Conservation (phyloP, 208 protist species). For the Balamuthia mandrillaris region DNA sequence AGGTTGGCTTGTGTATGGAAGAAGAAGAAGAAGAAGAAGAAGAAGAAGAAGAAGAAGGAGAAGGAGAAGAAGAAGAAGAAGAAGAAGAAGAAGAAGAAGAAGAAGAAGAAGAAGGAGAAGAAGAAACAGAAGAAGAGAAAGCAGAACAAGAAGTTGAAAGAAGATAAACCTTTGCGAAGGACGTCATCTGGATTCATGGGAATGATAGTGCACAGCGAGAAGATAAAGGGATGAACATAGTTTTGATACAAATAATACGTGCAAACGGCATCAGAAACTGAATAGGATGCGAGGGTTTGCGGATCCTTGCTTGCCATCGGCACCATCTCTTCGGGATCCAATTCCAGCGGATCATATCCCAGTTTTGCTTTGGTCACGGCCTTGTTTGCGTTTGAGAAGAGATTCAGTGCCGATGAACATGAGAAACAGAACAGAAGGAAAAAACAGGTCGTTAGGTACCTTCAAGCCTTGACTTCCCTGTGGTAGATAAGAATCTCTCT, state of each 20-base stretch:
- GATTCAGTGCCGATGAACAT: too few relatives aligned
- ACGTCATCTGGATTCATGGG: slow-evolving; percentile 98
- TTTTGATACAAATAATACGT: slow-evolving; percentile 99
- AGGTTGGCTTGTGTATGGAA: too few relatives aligned
- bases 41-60: too few relatives aligned
- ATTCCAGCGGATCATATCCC: slow-evolving; percentile 98
- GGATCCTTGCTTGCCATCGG: slow-evolving; percentile 75
- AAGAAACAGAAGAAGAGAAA: too few relatives aligned
- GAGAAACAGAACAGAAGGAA: not conserved
- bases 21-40: too few relatives aligned
- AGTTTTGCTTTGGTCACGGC: slow-evolving; percentile 98
- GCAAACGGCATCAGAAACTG: slow-evolving; percentile 99
- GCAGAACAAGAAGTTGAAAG: too few relatives aligned
- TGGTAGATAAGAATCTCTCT: slow-evolving; percentile 99
- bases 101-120: too few relatives aligned
- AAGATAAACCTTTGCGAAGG: slow-evolving; percentile 90
- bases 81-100: too few relatives aligned
- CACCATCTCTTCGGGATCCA: slow-evolving; percentile 99
- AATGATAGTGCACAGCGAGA: slow-evolving; percentile 99
- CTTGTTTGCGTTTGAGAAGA: too few relatives aligned
- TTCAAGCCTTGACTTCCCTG: slow-evolving; percentile 88
- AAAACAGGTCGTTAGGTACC: not conserved
- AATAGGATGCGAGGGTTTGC: slow-evolving; percentile 90
- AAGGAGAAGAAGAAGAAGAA: too few relatives aligned
- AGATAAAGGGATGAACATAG: slow-evolving; percentile 99